These are phyloP conservation scores for Phytophthora pseudosyringae DNA, from an alignment of 352 stramenopile genomes.

Conservation along the genomic window DNA sequence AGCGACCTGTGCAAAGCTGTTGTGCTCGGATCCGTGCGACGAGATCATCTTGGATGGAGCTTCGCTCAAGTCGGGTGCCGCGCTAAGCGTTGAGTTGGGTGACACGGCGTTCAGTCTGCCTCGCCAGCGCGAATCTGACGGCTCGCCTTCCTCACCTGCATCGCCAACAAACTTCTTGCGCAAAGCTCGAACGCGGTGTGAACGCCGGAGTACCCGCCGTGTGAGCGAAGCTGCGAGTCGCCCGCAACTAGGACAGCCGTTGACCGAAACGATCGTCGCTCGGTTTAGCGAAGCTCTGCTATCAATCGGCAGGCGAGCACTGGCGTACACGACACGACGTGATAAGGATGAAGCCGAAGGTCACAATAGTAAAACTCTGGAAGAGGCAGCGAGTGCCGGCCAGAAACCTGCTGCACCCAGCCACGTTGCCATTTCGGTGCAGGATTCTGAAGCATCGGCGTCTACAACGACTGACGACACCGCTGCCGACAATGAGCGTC, in stretches of 20 bases:
- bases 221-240: slow-evolving; percentile 63
- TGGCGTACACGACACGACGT: slow-evolving; percentile 51
- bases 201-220: slow-evolving; percentile 33
- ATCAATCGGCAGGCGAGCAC: slow-evolving; percentile 65
- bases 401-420: slow-evolving; percentile 13
- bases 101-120: slow-evolving; percentile 50
- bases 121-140: slow-evolving; percentile 30
- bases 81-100: slow-evolving; percentile 65
- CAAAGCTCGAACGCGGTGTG: slow-evolving; percentile 16
- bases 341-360: slow-evolving; percentile 24
- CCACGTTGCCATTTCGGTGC: slow-evolving; percentile 38
- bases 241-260: slow-evolving; percentile 55
- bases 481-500: slow-evolving; percentile 16
- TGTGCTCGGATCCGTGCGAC: slow-evolving; percentile 84
- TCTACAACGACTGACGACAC: slow-evolving; percentile 14
- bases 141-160: slow-evolving; percentile 12
- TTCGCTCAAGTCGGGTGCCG: slow-evolving; percentile 85
- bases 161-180: slow-evolving; percentile 14
- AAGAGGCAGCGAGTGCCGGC: slow-evolving; percentile 4
- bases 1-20: slow-evolving; percentile 75
- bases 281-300: slow-evolving; percentile 73
- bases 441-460: slow-evolving; percentile 11
- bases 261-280: slow-evolving; percentile 66
- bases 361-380: slow-evolving; percentile 4
- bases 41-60: slow-evolving; percentile 86